These are phyloP conservation scores for Ichthyophthirius multifiliis DNA, from an alignment of 169 alveolate genomes.

Conservation along the genomic window DNA sequence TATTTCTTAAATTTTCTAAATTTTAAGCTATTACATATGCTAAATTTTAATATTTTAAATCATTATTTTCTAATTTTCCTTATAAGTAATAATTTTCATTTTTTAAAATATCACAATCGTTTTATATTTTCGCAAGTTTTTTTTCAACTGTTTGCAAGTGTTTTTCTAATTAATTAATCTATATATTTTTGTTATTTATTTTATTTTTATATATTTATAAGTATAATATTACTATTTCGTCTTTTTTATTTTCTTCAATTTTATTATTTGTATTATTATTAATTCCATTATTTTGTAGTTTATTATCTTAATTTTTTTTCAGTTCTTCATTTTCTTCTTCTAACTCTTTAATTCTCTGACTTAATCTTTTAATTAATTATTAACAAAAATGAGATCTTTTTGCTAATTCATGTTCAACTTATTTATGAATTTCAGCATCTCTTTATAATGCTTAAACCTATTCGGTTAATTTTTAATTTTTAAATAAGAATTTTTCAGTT, in stretches of 20 bases:
- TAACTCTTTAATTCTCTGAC: constrained; percentile 55
- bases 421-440: constrained; percentile 84
- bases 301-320: constrained; percentile 10
- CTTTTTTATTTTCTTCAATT: constrained; percentile 15
- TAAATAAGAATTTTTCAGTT: constrained; percentile 72
- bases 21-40: constrained; percentile 12
- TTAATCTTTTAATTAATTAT: constrained; percentile 66
- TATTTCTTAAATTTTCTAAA: constrained; percentile 27
- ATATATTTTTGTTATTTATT: not conserved
- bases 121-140: constrained; percentile 26
- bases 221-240: not conserved
- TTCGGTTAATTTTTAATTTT: constrained; percentile 60
- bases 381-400: constrained; percentile 77
- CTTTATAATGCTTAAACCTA: constrained; percentile 62
- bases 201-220: not conserved
- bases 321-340: constrained; percentile 39
- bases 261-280: constrained; percentile 10
- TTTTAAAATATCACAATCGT: constrained; percentile 37
- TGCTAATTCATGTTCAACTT: constrained; percentile 83
- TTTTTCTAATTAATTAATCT: constrained; percentile 18
- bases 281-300: constrained; percentile 8
- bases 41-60: constrained; percentile 28
- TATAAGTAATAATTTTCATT: constrained; percentile 34
- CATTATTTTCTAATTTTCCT: constrained; percentile 20
- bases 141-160: not conserved